Evolutionary conservation across 257 asterid species (phyloP), one percentile per base, ranked within the genome.

Genomic region (Solanum chaucha): DNA sequence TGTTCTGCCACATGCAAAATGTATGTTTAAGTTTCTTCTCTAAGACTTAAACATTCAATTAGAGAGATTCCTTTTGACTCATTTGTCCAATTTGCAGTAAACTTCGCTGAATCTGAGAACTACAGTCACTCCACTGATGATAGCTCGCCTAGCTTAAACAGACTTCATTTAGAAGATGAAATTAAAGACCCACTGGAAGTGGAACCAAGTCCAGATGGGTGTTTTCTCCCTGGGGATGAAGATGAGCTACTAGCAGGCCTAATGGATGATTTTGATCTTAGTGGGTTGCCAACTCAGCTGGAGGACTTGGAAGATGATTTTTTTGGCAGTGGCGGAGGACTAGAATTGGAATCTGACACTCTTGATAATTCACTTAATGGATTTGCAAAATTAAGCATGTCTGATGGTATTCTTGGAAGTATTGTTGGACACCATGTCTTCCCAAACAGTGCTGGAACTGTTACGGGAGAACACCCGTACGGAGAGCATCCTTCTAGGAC

Each of bases 401-500:
- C 94, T 72, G 97, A 94, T 20, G 83, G 93, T 87, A 87, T 92
- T 87, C 82, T 86, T 83, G 94, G 95, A 83, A 91, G 74, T 78
- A 87, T 83, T 78, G 34, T 91, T 64, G 89, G 92, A 17, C 93
- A 68, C 55, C 93, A 86, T 90, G 92, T 95, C 72, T 87, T 91
- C 32, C 88, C 92, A 11, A 97, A 94, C 72, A 94, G 98, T 30
- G 91, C 80, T 74, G 97, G 93, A 84, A 86, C 89, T 36, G 92
- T 94, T 89, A 91, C 91, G n/a, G 96, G 99, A 22, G 99, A 96
- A 88, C 99, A 97, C 90, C 99, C 99, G 9, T 95, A 92, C 30
- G 99, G 99, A 30, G 99, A 97, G 91, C 99, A 96, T 91, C 99
- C 99, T 88, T 97, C 99, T 6, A 94, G 99, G 91, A 97, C 99